Percentiles rank a stretch among this genome's conserved stretches.
These are phyloP conservation scores for Debaryomyces udenii DNA, from an alignment of 1,139 yeast genomes.

Conservation along the genomic window DNA sequence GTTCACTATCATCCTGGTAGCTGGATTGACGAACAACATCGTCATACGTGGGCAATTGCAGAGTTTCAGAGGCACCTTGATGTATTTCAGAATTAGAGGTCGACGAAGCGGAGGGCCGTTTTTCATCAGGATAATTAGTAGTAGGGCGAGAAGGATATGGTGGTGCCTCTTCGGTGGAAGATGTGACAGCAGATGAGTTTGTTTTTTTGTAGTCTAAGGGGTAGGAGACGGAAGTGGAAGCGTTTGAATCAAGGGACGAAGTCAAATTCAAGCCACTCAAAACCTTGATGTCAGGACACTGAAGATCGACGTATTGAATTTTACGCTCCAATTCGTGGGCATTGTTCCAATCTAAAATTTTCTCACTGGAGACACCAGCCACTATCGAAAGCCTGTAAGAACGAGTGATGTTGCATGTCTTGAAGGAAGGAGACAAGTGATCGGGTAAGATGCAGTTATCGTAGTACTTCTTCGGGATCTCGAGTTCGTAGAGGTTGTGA, in stretches of 20 bases:
- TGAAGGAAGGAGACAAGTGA: constrained; percentile 55
- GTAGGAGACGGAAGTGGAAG: constrained; percentile 1
- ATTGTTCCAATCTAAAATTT: constrained; percentile 25
- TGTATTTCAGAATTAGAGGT: neutral
- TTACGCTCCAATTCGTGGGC: constrained; percentile 22
- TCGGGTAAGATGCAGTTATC: constrained; percentile 51
- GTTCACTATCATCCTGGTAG: constrained; percentile 31
- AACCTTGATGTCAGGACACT: constrained; percentile 40
- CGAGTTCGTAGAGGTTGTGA: constrained; percentile 40
- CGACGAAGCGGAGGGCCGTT: neutral
- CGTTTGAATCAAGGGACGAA: constrained; percentile 22
- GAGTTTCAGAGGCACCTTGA: constrained; percentile 5
- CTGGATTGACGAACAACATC: constrained; percentile 34
- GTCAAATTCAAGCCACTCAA: constrained; percentile 46
- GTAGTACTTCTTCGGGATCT: constrained; percentile 46
- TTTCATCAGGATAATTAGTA: neutral
- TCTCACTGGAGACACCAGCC: constrained; percentile 49
- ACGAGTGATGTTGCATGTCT: constrained; percentile 59
- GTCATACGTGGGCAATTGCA: constrained; percentile 37
- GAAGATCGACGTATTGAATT: constrained; percentile 34
- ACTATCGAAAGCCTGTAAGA: constrained; percentile 46
- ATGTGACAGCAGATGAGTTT: neutral
- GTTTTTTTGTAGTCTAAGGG: too few relatives aligned
- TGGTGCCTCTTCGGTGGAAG: neutral
- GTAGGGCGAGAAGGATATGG: constrained; percentile 4